phyloP scores from a whole-genome alignment of 75 land plant genomes.

The Pinus taeda region DNA sequence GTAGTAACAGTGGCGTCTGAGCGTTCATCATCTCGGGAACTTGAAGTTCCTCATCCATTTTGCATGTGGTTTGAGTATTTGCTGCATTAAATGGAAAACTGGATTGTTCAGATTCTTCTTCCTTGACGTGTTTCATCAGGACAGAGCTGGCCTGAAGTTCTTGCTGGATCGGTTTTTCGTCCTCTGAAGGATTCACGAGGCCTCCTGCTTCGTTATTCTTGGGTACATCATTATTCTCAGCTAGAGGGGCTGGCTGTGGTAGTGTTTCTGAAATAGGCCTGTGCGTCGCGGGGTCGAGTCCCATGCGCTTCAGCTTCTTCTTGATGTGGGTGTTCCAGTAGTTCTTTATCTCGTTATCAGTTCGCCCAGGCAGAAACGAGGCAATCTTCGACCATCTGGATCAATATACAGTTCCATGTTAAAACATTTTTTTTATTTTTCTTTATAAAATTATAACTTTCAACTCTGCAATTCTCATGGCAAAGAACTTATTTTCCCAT shows the following conservation, averaged over 20 bases:
- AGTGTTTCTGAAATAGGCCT: not conserved
- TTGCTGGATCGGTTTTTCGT: not conserved
- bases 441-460: not conserved
- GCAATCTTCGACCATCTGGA: slow-evolving; percentile 10
- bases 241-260: not conserved
- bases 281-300: slow-evolving; percentile 3
- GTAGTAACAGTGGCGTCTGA: not conserved
- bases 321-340: slow-evolving; percentile 10
- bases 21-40: not conserved
- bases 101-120: not conserved
- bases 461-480: not conserved
- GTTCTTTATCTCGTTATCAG: slow-evolving; percentile 8
- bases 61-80: not conserved
- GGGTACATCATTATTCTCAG: not conserved
- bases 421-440: not conserved
- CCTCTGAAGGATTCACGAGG: not conserved
- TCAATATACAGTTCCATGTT: no score
- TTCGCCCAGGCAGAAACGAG: slow-evolving; percentile 5
- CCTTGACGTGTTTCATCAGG: not conserved
- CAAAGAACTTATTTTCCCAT: no score
- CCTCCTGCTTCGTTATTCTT: not conserved
- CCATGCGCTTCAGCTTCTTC: slow-evolving; percentile 12
- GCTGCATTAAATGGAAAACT: not conserved
- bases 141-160: not conserved
- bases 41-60: not conserved